phyloP scores from a whole-genome alignment of 768 basidiomycete species.

The Termitomyces sp. region DNA sequence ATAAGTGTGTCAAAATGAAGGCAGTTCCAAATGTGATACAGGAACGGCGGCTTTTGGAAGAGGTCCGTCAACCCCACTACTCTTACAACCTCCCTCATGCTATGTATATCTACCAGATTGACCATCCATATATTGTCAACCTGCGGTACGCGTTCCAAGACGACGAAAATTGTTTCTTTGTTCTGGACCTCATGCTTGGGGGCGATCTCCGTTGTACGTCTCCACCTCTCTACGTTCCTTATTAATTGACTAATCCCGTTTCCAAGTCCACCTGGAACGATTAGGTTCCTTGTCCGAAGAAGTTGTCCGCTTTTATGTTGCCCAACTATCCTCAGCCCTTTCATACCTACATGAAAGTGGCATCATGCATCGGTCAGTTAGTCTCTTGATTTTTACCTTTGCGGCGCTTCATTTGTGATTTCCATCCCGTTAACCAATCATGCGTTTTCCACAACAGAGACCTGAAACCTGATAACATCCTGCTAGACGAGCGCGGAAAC shows the following conservation, averaged over 20 bases:
- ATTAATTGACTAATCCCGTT: constrained; percentile 8
- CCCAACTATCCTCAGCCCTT: constrained; percentile 84
- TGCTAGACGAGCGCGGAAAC: constrained; percentile 92
- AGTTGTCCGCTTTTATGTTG: constrained; percentile 83
- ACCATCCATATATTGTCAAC: constrained; percentile 94
- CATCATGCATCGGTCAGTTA: constrained; percentile 90
- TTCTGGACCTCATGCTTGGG: constrained; percentile 94
- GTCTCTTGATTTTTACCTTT: constrained; percentile 21
- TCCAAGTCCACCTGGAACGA: constrained; percentile 82
- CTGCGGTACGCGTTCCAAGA: constrained; percentile 96
- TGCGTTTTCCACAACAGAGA: constrained; percentile 53
- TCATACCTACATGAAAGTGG: constrained; percentile 88
- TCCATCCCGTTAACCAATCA: constrained; percentile 9
- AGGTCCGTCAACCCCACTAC: constrained; percentile 47
- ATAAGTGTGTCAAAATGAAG: constrained; percentile 98
- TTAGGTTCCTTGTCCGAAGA: constrained; percentile 73
- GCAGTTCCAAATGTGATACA: constrained; percentile 97
- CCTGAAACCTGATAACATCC: constrained; percentile 96
- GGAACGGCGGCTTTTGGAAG: constrained; percentile 91
- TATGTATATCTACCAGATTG: constrained; percentile 53
- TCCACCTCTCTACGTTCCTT: neutral
- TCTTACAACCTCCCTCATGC: constrained; percentile 4
- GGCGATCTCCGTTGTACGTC: constrained; percentile 88
- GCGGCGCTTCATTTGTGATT: constrained; percentile 20
- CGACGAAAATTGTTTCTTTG: constrained; percentile 98